phyloP scores from a whole-genome alignment of 1,284 basidiomycete genomes.

The Abortiporus biennis region DNA sequence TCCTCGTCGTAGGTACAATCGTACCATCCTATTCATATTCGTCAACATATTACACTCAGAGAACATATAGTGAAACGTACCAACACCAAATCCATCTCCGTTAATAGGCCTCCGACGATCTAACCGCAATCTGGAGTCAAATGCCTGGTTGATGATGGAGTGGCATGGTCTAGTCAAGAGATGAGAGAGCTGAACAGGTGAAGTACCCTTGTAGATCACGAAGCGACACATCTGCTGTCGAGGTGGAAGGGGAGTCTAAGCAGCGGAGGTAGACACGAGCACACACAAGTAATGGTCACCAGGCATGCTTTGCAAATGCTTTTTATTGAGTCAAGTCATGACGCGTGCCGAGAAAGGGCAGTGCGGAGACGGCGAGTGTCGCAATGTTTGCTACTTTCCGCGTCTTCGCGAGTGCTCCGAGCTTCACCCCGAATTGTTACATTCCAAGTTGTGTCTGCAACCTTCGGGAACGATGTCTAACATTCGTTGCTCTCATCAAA shows the following conservation, averaged over 20 bases:
- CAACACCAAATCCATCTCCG: slow-evolving; percentile 96
- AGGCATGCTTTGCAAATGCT: no score
- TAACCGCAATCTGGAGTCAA: slow-evolving; percentile 83
- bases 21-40: slow-evolving; percentile 66
- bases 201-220: slow-evolving; percentile 87
- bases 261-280: slow-evolving; percentile 6
- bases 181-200: slow-evolving; percentile 84
- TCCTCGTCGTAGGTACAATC: slow-evolving; percentile 76
- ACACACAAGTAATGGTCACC: no score
- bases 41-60: not conserved
- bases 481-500: no score
- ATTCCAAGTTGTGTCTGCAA: no score
- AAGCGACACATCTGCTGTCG: slow-evolving; percentile 81
- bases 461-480: no score
- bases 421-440: no score
- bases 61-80: slow-evolving; percentile 40
- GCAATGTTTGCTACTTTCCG: slow-evolving; percentile 1
- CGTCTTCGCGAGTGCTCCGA: no score
- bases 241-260: slow-evolving; percentile 3
- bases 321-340: no score
- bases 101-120: slow-evolving; percentile 83
- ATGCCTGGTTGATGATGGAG: slow-evolving; percentile 95
- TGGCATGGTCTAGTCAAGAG: slow-evolving; percentile 89
- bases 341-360: not conserved
- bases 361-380: not conserved